A percentile compares a stretch with the other conserved stretches of the same genome.
These are phyloP conservation scores for Curvularia eragrostidis DNA, from an alignment of 2,329 filamentous ascomycete species.

Conservation along the genomic window DNA sequence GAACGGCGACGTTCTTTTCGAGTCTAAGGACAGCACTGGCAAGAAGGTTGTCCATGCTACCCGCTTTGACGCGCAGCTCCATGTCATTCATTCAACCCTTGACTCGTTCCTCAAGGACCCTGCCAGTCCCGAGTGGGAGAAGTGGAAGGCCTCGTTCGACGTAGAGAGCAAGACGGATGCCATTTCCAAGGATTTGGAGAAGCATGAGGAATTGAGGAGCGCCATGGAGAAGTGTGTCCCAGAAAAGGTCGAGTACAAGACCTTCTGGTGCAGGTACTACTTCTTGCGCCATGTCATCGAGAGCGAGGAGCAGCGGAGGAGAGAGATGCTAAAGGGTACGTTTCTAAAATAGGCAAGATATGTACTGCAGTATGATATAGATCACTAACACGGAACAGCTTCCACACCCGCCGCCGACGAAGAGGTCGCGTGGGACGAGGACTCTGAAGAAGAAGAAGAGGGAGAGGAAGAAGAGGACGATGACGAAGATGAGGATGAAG, in stretches of 20 bases:
- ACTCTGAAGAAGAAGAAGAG: slow-evolving; percentile 60
- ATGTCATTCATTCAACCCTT: slow-evolving; percentile 87
- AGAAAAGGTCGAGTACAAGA: slow-evolving; percentile 82
- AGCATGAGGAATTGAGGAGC: slow-evolving; percentile 80
- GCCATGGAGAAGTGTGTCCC: slow-evolving; percentile 98
- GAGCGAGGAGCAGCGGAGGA: slow-evolving; percentile 85
- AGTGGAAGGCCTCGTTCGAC: slow-evolving; percentile 77
- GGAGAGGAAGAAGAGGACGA: slow-evolving; percentile 48
- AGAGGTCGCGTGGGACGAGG: slow-evolving; percentile 73
- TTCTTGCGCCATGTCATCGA: slow-evolving; percentile 92
- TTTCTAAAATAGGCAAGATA: background rate
- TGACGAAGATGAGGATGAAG: slow-evolving; percentile 34
- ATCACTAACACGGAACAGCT: slow-evolving; percentile 27
- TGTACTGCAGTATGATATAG: background rate
- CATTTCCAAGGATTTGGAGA: slow-evolving; percentile 81
- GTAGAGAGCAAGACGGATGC: slow-evolving; percentile 83
- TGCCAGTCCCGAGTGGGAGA: slow-evolving; percentile 72
- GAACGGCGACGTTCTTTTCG: slow-evolving; percentile 73
- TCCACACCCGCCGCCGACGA: slow-evolving; percentile 78
- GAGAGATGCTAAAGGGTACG: slow-evolving; percentile 89
- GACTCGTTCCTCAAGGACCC: slow-evolving; percentile 85
- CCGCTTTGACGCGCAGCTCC: slow-evolving; percentile 91
- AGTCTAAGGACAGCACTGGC: slow-evolving; percentile 87
- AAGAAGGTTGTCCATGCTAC: slow-evolving; percentile 95
- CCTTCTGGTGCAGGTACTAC: slow-evolving; percentile 96